Percentiles rank a stretch among this genome's conserved stretches.
phyloP scores from a whole-genome alignment of 176 grass and related monocot species.

The Oryza rufipogon region DNA sequence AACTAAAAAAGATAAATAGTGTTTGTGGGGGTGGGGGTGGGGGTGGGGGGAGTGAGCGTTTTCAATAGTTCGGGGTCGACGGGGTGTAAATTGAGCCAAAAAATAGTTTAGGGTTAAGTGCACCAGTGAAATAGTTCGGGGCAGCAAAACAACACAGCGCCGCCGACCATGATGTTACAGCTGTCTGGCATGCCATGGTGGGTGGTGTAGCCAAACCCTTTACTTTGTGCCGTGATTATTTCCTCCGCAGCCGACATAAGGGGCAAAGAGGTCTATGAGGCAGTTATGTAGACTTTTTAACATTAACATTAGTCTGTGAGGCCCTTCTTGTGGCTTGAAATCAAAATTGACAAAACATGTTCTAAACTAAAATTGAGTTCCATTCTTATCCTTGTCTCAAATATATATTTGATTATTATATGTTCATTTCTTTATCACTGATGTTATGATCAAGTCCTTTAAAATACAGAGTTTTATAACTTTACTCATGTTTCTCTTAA shows the following conservation, averaged over 20 bases:
- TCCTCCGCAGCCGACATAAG: background rate
- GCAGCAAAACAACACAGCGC: background rate
- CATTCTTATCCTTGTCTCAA: constrained; percentile 6
- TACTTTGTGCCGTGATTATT: background rate
- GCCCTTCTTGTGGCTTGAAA: background rate
- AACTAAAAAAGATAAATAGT: too few relatives aligned
- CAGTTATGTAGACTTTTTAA: background rate
- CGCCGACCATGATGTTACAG: too few relatives aligned
- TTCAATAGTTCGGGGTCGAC: too few relatives aligned
- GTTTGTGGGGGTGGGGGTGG: too few relatives aligned
- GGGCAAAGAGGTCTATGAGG: background rate
- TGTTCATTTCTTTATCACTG: constrained; percentile 16
- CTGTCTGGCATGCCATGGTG: too few relatives aligned
- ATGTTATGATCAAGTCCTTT: constrained; percentile 19
- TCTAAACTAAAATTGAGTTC: background rate
- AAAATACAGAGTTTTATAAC: background rate
- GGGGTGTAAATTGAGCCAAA: too few relatives aligned
- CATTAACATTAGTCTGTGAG: background rate
- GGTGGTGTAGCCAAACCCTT: background rate
- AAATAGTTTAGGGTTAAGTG: too few relatives aligned
- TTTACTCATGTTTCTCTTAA: constrained; percentile 17
- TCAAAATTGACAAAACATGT: background rate
- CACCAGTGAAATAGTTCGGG: too few relatives aligned
- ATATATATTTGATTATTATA: constrained; percentile 14
- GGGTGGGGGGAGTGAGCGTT: too few relatives aligned